Percentiles rank a stretch among this genome's conserved stretches.
phyloP scores from a whole-genome alignment of 805 yeast species.

The Yamadazyma tumulicola region DNA sequence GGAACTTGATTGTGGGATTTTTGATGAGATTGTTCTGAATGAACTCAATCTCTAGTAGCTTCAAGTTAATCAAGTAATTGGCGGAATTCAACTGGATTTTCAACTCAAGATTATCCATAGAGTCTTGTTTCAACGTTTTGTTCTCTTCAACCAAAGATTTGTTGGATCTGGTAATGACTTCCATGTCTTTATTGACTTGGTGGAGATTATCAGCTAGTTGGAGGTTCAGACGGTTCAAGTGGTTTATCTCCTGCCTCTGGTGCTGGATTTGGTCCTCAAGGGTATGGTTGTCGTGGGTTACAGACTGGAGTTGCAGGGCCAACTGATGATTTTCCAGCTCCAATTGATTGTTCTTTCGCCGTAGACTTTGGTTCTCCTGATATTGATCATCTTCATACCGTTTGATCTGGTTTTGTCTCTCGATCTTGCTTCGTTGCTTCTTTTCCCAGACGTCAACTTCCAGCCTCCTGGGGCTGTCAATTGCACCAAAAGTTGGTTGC shows the following conservation, averaged over 20 bases:
- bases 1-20: conserved; percentile 4
- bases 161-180: conserved; percentile 2
- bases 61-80: conserved; percentile 5
- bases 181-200: conserved; percentile 2
- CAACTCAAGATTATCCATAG: conserved; percentile 4
- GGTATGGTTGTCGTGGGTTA: not conserved
- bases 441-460: no score
- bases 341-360: no score
- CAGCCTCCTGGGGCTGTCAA: no score
- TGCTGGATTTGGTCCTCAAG: not conserved
- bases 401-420: conserved; percentile 1
- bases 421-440: no score
- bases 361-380: no score
- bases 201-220: not conserved
- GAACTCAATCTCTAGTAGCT: conserved; percentile 7
- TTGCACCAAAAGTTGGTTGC: no score
- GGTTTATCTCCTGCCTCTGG: not conserved
- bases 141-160: conserved; percentile 5
- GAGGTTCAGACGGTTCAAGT: not conserved
- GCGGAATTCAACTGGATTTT: conserved; percentile 8
- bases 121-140: conserved; percentile 7
- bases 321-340: no score
- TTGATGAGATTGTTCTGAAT: conserved; percentile 3
- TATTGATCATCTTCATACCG: no score
- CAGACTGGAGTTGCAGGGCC: no score